phyloP scores from a whole-genome alignment of 2,329 filamentous ascomycete genomes.

The Pseudocercospora fijiensis region DNA sequence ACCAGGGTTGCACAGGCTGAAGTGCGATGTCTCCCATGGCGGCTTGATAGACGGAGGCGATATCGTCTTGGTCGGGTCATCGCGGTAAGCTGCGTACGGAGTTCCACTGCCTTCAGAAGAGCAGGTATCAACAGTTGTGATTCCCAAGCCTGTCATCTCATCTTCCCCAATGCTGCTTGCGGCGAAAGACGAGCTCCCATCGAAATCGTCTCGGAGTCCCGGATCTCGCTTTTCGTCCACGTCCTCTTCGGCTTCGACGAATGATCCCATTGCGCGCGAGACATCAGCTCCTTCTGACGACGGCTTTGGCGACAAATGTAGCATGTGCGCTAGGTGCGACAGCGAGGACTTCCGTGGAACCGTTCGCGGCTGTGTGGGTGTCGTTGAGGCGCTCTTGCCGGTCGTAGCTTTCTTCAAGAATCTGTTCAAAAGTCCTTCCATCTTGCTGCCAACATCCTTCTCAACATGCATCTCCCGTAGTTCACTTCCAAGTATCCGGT shows the following conservation, averaged over 20 bases:
- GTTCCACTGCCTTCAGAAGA: background rate
- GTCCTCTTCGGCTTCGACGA: background rate
- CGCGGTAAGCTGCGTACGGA: background rate
- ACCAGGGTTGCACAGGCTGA: background rate
- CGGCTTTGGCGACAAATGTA: background rate
- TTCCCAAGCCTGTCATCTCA: background rate
- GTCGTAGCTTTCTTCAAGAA: background rate
- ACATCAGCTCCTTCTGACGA: background rate
- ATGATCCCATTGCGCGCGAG: background rate
- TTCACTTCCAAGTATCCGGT: background rate
- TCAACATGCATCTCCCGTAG: background rate
- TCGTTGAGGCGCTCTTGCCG: background rate
- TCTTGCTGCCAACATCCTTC: background rate
- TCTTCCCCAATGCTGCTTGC: conserved; percentile 2
- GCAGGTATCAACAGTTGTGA: background rate
- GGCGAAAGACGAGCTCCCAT: conserved; percentile 3
- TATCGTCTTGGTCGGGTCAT: background rate
- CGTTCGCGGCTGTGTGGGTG: background rate
- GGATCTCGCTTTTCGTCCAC: background rate
- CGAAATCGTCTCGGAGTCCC: background rate
- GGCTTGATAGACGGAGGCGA: background rate
- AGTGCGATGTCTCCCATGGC: background rate
- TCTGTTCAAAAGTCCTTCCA: background rate
- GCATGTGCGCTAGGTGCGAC: background rate
- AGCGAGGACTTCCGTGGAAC: conserved; percentile 4